Base-by-base conservation (phyloP, 2,329 filamentous ascomycete genomes). In the Aspergillus clavatus region DNA sequence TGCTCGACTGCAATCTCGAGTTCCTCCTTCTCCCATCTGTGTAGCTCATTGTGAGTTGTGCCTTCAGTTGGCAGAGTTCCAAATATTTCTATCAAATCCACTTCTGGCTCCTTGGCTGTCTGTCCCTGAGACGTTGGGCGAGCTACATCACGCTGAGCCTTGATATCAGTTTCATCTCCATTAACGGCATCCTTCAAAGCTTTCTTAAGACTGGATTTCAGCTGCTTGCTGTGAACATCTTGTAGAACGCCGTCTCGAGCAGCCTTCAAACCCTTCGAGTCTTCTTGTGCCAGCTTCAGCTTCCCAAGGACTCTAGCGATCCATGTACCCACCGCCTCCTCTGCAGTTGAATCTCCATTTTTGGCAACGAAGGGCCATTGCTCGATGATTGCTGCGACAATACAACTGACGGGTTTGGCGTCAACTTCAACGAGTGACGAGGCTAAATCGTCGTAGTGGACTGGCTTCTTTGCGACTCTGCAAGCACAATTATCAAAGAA, bases 401-500 rank as follows among this genome's bases (percentile, higher is more conserved):
- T 58, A 14, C 89, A 75, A 54, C 86, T 89, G 8, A 80, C 63
- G 23, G 70, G 59, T 38, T 54, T 55, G 18, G 37, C 54, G n/a
- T 61, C 51, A n/a, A 67, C 65, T 23, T 61, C 55, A 14, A 63
- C 53, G 2, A 71, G 55, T 35, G 72, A 64, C 43, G 69, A 63
- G 47, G 67, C 54, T 2, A 78, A 53, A 31, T 80, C 75, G 49
- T 93, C 86, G 22, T 93, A 81, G 58, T 95, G 94, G 59, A 94
- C 84, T 0, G 89, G 86, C 19, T 84, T 84, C 45, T 78, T 82
- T 12, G 83, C 83, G 54, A 87, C 87, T 19, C 90, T 81, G 23
- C 81, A 81, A 42, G 87, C 75, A 64, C 88, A 94, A 51, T 94
- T 89, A 59, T 96, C 90, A 21, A 96, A 65, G 59, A 93, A 94